A percentile compares a stretch with the other conserved stretches of the same genome.
phyloP scores from a whole-genome alignment of 2,329 filamentous ascomycete genomes.

The Decorospora gaudefroyi region DNA sequence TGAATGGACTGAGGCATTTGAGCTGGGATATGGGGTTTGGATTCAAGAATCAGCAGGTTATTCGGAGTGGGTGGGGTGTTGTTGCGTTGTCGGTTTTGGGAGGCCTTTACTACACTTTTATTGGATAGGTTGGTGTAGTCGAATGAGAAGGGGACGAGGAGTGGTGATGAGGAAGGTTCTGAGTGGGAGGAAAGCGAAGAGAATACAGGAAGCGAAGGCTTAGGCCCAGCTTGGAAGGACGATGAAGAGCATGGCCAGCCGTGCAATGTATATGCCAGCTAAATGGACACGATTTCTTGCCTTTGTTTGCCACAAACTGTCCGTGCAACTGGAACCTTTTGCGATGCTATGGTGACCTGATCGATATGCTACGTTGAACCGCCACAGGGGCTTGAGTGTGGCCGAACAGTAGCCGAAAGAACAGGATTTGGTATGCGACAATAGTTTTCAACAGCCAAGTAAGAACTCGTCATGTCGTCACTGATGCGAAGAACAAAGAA shows the following conservation, averaged over 20 bases:
- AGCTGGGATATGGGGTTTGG: conserved; percentile 68
- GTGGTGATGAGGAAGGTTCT: not conserved
- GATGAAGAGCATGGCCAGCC: conserved; percentile 1
- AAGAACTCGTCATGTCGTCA: not conserved
- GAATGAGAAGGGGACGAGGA: not conserved
- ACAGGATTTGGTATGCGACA: not conserved
- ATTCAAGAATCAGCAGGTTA: conserved; percentile 67
- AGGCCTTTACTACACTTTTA: conserved; percentile 41
- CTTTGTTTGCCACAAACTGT: not conserved
- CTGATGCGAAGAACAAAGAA: conserved; percentile 2
- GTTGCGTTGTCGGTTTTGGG: conserved; percentile 59
- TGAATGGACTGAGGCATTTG: conserved; percentile 74
- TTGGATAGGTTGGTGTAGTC: conserved; percentile 8
- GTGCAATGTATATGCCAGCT: conserved; percentile 16
- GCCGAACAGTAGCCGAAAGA: too few species aligned
- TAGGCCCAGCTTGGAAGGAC: not conserved
- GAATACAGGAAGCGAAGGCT: not conserved
- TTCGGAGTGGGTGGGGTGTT: conserved; percentile 66
- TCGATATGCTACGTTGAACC: too few species aligned
- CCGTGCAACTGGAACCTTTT: not conserved
- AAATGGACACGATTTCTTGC: conserved; percentile 1
- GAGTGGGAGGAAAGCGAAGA: not conserved
- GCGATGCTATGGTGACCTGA: too few species aligned
- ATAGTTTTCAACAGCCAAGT: too few species aligned
- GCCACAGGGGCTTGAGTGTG: too few species aligned